Conservation (phyloP, 2,329 filamentous ascomycete genomes). For the Nemania sp. region DNA sequence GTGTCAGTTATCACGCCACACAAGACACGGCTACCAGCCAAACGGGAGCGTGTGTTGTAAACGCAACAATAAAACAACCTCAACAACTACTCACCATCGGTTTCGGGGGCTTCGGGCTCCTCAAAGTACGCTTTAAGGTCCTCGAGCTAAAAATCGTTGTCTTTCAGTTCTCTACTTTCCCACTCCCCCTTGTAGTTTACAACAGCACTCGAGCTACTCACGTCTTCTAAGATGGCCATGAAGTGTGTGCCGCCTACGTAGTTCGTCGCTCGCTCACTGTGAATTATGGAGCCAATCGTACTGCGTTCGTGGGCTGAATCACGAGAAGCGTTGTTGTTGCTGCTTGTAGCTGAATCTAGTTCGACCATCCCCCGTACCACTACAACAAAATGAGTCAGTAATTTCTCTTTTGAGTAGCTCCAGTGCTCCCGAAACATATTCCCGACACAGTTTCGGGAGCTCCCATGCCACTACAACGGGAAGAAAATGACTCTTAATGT, state of each 20-base stretch:
- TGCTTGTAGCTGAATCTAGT: constrained; percentile 35
- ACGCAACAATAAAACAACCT: neutral
- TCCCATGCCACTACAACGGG: too few species aligned
- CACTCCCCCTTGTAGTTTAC: neutral
- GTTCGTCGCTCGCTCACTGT: constrained; percentile 49
- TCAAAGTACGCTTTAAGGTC: constrained; percentile 63
- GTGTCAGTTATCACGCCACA: neutral
- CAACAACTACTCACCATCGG: constrained; percentile 26
- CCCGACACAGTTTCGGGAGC: too few species aligned
- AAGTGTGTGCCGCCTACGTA: constrained; percentile 65
- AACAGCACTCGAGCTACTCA: constrained; percentile 41
- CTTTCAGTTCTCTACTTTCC: constrained; percentile 17
- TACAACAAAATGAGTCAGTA: too few species aligned
- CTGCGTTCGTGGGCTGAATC: constrained; percentile 30
- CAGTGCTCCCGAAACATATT: too few species aligned
- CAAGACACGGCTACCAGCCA: neutral
- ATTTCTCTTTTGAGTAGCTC: too few species aligned
- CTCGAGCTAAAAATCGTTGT: constrained; percentile 52
- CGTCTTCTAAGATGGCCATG: constrained; percentile 64
- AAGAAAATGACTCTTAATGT: too few species aligned
- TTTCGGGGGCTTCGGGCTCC: constrained; percentile 46
- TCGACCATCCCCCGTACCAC: constrained; percentile 63
- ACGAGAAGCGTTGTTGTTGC: constrained; percentile 8
- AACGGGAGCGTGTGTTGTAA: neutral
- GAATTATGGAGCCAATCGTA: constrained; percentile 49